phyloP scores from a whole-genome alignment of 306 rosid genomes.

The Vigna trinervia region DNA sequence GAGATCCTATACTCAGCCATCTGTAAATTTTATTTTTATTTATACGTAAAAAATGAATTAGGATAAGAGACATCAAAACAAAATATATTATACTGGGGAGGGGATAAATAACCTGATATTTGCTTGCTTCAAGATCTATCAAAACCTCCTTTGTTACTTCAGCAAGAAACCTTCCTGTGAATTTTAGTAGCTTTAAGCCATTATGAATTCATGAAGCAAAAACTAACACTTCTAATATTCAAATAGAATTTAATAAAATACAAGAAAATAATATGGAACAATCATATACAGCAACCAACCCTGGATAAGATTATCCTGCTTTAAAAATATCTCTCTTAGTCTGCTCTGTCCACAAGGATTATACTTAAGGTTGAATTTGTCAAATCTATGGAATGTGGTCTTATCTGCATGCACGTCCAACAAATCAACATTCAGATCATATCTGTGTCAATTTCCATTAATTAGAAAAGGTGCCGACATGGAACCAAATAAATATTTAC shows the following conservation, averaged over 20 bases:
- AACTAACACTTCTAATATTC: conserved; percentile 33
- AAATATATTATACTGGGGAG: not conserved
- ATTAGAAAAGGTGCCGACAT: conserved; percentile 40
- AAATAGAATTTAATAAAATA: conserved; percentile 31
- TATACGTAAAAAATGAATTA: conserved; percentile 26
- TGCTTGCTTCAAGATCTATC: conserved; percentile 84
- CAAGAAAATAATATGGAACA: conserved; percentile 29
- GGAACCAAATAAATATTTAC: conserved; percentile 7
- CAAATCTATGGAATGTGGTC: conserved; percentile 93
- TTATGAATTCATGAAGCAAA: conserved; percentile 31
- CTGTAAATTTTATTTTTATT: conserved; percentile 52
- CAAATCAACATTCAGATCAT: conserved; percentile 89
- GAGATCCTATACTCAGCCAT: conserved; percentile 97
- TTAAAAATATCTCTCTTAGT: conserved; percentile 90
- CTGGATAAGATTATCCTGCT: conserved; percentile 96
- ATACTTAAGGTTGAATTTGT: conserved; percentile 92
- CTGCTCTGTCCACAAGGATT: conserved; percentile 98
- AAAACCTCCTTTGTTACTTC: conserved; percentile 88
- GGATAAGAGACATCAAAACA: conserved; percentile 17
- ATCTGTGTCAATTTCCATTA: conserved; percentile 46
- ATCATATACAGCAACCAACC: conserved; percentile 57
- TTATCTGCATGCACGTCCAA: conserved; percentile 96
- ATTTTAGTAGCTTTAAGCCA: conserved; percentile 39
- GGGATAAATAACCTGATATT: conserved; percentile 69
- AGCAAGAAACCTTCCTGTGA: conserved; percentile 81